Evolutionary conservation across 306 rosid genomes (phyloP).

Genomic region (Cucumis hystrix): DNA sequence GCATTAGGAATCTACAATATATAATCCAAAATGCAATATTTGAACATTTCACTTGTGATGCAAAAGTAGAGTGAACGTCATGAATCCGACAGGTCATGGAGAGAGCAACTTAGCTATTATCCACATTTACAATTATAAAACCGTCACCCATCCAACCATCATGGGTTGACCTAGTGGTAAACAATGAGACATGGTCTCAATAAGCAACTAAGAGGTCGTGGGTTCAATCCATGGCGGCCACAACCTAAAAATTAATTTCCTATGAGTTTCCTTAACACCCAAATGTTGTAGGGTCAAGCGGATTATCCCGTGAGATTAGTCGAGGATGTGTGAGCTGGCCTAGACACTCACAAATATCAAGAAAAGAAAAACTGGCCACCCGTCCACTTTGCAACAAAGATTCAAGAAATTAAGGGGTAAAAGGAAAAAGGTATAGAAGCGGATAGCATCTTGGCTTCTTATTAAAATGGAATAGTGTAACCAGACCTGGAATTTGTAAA

Average conservation of each 20-base stretch:
- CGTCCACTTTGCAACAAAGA: not conserved
- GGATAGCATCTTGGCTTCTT: not conserved
- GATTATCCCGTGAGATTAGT: too few species aligned
- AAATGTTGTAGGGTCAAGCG: too few species aligned
- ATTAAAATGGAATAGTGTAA: not conserved
- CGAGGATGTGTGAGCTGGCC: too few species aligned
- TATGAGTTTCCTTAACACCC: too few species aligned
- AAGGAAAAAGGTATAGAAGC: not conserved
- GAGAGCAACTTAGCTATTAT: not conserved
- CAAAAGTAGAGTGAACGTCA: not conserved
- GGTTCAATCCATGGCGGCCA: too few species aligned
- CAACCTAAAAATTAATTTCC: too few species aligned
- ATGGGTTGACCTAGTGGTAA: too few species aligned
- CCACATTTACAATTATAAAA: not conserved
- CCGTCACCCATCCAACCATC: too few species aligned
- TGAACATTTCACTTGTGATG: not conserved
- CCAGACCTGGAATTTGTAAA: constrained; percentile 70
- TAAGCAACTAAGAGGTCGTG: too few species aligned
- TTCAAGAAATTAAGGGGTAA: not conserved
- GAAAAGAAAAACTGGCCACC: not conserved
- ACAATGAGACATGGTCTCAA: too few species aligned
- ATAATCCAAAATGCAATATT: not conserved
- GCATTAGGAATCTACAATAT: not conserved
- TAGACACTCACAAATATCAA: too few species aligned
- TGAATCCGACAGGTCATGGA: not conserved